Conservation (phyloP, 345 rosid genomes). For the Citrus sinensis region DVS_A1.0 CM039162.1:4729001-4729500, state of each 20-base stretch:
- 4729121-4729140: slow-evolving; percentile 98
- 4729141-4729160: slow-evolving; percentile 97
- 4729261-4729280: background rate
- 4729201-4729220: slow-evolving; percentile 90
- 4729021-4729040: slow-evolving; percentile 3
- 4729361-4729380: background rate
- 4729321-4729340: background rate
- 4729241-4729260: background rate
- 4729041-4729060: background rate
- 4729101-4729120: slow-evolving; percentile 49
- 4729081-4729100: background rate
- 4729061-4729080: background rate
- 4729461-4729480: background rate
- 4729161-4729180: slow-evolving; percentile 93
- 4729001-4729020: slow-evolving; percentile 11
- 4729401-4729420: background rate
- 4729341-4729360: background rate
- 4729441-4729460: background rate
- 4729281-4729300: background rate
- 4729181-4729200: slow-evolving; percentile 86
- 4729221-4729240: slow-evolving; percentile 52
- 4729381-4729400: background rate
- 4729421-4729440: background rate
- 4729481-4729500: slow-evolving; percentile 81
- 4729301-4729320: background rate